Evolutionary conservation across 1,284 basidiomycete genomes (phyloP), one percentile per base, ranked within the genome.

Genomic region (Ustilago shanxiensis): DNA sequence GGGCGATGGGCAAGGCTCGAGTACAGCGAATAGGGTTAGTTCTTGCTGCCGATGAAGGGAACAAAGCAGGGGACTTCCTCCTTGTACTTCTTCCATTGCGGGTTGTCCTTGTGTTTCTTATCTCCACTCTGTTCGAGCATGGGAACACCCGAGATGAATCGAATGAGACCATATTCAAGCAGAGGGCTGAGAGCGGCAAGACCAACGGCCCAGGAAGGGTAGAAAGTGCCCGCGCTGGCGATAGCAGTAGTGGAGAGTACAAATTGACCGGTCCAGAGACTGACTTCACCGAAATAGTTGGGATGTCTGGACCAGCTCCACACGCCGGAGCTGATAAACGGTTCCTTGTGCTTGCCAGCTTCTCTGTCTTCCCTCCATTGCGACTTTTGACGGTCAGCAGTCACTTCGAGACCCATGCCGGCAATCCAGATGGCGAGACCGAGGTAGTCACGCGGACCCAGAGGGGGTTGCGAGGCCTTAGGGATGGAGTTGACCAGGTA

Each of bases 221-320:
- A 88, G 87, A 45, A 72, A 49, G 74, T 56, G 59, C 69, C 54
- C 63, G 78, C 60, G 37, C 45, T 31, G 22, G 66, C 58, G 22
- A 77, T 61, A 7, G 79, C 72, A 16, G 66, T 54, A 31, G 65
- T 75, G 20, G 71, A 53, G 14, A 93, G 86, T 7, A 90, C 87
- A 88, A 90, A 92, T 29, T 93, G 90, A 11, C 91, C 91, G 3
- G 89, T 89, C 90, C 92, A 93, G 20, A 93, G 88, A 2, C 91
- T 90, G 13, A 93, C 89, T 87, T 94, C 93, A 26, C 91, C 92
- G 37, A 93, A 89, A 84, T 93, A 93, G 87, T 93, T 93, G 37
- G 92, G 92, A 80, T 93, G 93, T 37, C 93, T 87, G 71, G 90
- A 91, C 66, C 91, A 86, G 44, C 89, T 87, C 92, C 93, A 94